Evolutionary conservation across 2,329 filamentous ascomycete genomes (phyloP), one percentile per base, ranked within the genome.

Genomic region (Arthrobotrys sphaeroides): DNA sequence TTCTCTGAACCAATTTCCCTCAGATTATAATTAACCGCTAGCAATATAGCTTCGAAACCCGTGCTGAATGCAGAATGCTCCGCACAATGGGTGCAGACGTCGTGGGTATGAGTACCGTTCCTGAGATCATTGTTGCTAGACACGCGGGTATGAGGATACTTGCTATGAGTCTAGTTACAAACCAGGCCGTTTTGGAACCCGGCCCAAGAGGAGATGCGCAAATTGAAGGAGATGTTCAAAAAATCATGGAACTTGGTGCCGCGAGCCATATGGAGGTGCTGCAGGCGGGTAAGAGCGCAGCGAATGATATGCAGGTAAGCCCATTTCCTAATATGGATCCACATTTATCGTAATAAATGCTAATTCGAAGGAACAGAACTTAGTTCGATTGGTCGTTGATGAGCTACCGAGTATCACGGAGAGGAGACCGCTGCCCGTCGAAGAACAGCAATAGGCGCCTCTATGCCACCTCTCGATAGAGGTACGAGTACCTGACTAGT

Each of bases 21-120:
- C 12, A 7, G 31, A 10, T 40, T 12, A 61, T 51, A 20, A 62
- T n/a, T 16, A 22, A 20, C 74, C 67, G 33, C 78, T 69, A 65
- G 40, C 67, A 57, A 67, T 55, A 57, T 64, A 87, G 85, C 55
- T 90, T 90, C 80, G 89, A 90, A 80, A 90, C 88, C 1, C 84
- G 89, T 74, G 88, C 88, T 0, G 88, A 90, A 80, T 90, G 88
- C 79, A 85, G 88, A 16, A 86, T 90, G 85, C 83, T 90, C 73
- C 84, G 84, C 40, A 83, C 83, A 53, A 81, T 90, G 5, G 88
- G 89, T 5, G 88, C 88, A n/a, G 89, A 90, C 79, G 83, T 90
- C n/a, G 89, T 90, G 1, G 89, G 89, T 12, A 90, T 91, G 89
- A 90, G 87, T 31, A 90, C 89, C 0, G 88, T 90, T 26, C 89